Evolutionary conservation across 2,329 filamentous ascomycete genomes (phyloP), one percentile per base, ranked within the genome.

Genomic region (Byssoonygena ceratinophila): DNA sequence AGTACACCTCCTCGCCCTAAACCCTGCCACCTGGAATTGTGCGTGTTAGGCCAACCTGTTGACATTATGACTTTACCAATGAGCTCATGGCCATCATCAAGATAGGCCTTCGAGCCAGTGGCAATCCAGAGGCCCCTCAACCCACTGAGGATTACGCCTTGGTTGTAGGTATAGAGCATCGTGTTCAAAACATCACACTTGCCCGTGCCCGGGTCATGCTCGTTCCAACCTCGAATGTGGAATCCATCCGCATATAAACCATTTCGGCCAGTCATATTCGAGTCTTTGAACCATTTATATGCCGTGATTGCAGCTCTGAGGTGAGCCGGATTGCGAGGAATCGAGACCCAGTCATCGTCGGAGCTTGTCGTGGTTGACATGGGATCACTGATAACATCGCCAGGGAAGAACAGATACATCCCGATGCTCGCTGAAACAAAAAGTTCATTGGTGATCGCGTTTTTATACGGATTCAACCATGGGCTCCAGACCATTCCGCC

Each of bases 91-190:
- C 87, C 91, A 53, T 95, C 88, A 18, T 77, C 68, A 0, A 96
- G 74, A 63, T 89, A 96, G 0, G 71, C 75, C 1, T 73, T 66
- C n/a, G 81, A 78, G 11, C 84, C 85, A 0, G 87, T 95, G 12
- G 81, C 82, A 56, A 86, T 78, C 80, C 85, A 96, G 0, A 96
- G 75, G 1, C 83, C 85, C 31, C 87, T 80, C 52, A 88, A 79
- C 11, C 88, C 90, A 3, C 86, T 89, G 20, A 96, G 77, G 1
- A 97, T 63, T 3, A 96, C 88, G 20, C 90, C 91, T 68, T 97
- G 91, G 69, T 97, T 97, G 72, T 97, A 96, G 0, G 89, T 94
- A 68, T 90, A 95, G 7, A 95, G 84, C 82, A 89, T 91, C 59
- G 90, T 81, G 66, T 95, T 87, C 46, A 89, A 80, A 46, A 79